Base-by-base conservation (phyloP, 148 eudicot genomes). In the Euryodendron excelsum region DNA sequence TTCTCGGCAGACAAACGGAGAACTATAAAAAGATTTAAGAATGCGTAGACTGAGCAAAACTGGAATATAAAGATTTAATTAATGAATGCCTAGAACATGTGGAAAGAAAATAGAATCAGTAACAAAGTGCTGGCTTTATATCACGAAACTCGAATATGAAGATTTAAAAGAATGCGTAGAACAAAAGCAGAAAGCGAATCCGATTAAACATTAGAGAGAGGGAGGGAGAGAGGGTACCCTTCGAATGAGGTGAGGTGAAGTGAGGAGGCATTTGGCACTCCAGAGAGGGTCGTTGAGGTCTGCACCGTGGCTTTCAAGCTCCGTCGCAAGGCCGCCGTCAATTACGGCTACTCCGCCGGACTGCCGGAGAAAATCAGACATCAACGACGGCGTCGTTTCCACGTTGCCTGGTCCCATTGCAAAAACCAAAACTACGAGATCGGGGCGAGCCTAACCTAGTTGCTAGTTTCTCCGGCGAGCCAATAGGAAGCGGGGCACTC, bases 281-380 rank as follows among this genome's bases (percentile, higher is more conserved):
- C 99, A 95, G 21, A 95, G 93, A 73, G 99, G 96, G 75, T 95
- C 99, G 59, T 93, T 89, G 79, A 95, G 91, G 86, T 93, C 88
- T 7, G 97, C 97, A 61, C 99, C 99, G 74, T 88, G 90, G 25
- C 90, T 88, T 81, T 95, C 99, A 4, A 95, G 85, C 88, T 95
- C 96, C 85, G 99, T 95, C 75, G 99, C 99, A 8, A 95, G 88
- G 1, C 99, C 99, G 62, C 99, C 99, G 85, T 95, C 99, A 23
- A 95, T 84, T 27, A 95, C 84, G 41, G 90, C 97, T 2, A 88
- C 81, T 71, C 99, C 96, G 75, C 97, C 97, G 70, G 87, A 79
- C 31, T 90, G 69, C 23, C 65, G 80, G 76, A 94, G 90, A 36
- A 92, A 81, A 23, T 87, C 92, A 27, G 82, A 48, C 53, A 94